Base-by-base conservation (phyloP, 192 early-diverging fungal species). In the Rhizophlyctis rosea region DNA sequence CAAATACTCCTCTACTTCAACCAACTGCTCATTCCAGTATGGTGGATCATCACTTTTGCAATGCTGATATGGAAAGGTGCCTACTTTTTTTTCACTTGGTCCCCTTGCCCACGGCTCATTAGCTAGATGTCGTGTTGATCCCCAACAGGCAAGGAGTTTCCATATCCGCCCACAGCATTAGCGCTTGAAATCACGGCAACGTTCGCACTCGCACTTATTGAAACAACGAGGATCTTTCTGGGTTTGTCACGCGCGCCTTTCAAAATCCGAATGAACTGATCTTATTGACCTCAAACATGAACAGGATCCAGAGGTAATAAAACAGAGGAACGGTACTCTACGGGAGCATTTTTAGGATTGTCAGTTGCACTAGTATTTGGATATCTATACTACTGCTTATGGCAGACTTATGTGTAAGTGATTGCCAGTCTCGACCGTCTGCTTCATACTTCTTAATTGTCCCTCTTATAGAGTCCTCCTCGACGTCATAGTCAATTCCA, bases 371-470 rank as follows among this genome's bases (percentile, higher is more conserved):
- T 62, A 13, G 23, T 59, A 1, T 51, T 63, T 29, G 56, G 23
- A 27, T 48, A 76, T 51, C 48, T 76, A 5, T 76, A 62, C 49
- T 76, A 65, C 36, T 39, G 59, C 21, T 34, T 76, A 4, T 67
- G 63, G 67, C 74, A 76, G 51, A 64, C 61, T 11, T 76, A 76
- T 39, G 70, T 76, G 73, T 75, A 50, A 57, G 65, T 53, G n/a
- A n/a, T n/a, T n/a, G n/a, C n/a, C n/a, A n/a, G n/a, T n/a, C n/a
- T n/a, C n/a, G n/a, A 0, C 18, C 5, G 0, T 9, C 7, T 47
- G 24, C 11, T 4, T 14, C 13, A 11, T 33, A 24, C 4, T 13
- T 9, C 4, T 51, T 9, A 29, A 61, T 23, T 2, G 34, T 2
- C 61, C n/a, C 63, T 7, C 33, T 23, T 13, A 18, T 50, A 71